phyloP scores from a whole-genome alignment of 306 rosid species.

The Pueraria montana region DNA sequence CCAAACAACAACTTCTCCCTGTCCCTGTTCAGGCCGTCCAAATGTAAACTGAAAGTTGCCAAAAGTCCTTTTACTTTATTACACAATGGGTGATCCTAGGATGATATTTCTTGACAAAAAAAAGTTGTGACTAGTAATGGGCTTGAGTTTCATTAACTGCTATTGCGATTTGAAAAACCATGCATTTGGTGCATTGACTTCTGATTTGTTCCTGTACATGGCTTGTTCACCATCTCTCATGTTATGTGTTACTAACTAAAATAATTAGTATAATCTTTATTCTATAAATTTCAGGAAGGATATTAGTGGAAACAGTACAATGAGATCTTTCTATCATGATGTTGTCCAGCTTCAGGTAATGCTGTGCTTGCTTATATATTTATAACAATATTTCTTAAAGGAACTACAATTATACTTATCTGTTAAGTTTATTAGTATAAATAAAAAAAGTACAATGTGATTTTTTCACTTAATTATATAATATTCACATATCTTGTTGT shows the following conservation, averaged over 20 bases:
- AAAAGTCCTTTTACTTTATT: constrained; percentile 1
- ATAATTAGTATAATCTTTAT: constrained; percentile 30
- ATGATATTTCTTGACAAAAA: constrained; percentile 19
- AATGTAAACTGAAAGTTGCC: constrained; percentile 13
- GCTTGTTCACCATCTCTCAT: constrained; percentile 10
- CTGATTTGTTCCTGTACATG: constrained; percentile 29
- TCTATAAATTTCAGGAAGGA: constrained; percentile 80
- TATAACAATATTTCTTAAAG: neutral
- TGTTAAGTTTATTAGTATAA: constrained; percentile 20
- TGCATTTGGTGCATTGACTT: constrained; percentile 5
- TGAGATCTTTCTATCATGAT: constrained; percentile 82
- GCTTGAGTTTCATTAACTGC: constrained; percentile 34
- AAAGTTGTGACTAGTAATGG: neutral
- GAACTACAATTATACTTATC: neutral
- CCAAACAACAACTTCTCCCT: too few species aligned
- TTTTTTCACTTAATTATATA: constrained; percentile 11
- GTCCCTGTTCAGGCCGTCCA: neutral
- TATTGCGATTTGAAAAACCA: constrained; percentile 22
- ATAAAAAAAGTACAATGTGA: neutral
- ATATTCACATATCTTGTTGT: constrained; percentile 41
- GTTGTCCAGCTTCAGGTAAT: constrained; percentile 88
- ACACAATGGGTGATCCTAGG: neutral
- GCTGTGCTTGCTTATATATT: constrained; percentile 40
- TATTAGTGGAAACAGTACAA: constrained; percentile 66
- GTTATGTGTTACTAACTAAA: constrained; percentile 23